Conservation (phyloP, 345 rosid genomes). For the Limnanthes douglasii region DNA sequence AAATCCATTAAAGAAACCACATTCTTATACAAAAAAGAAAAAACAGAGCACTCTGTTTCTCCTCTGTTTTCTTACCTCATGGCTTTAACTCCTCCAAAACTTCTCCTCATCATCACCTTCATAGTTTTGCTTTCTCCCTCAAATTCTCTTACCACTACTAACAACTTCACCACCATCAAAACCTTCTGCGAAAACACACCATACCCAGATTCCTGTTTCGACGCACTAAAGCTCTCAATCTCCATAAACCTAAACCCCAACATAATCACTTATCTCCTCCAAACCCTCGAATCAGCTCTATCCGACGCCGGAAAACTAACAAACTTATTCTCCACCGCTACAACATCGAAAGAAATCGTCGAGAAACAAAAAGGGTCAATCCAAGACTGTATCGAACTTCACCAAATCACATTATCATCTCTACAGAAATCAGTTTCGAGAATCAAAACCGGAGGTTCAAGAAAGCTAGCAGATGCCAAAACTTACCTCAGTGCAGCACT, state of each 20-base stretch:
- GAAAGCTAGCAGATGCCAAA: slow-evolving; percentile 36
- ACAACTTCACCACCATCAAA: slow-evolving; percentile 19
- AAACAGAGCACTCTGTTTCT: slow-evolving; percentile 7
- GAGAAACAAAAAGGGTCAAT: slow-evolving; percentile 68
- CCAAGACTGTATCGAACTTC: slow-evolving; percentile 72
- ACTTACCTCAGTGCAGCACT: slow-evolving; percentile 65
- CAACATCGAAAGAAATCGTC: slow-evolving; percentile 16
- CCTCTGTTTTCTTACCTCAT: slow-evolving; percentile 13
- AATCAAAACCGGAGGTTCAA: slow-evolving; percentile 13
- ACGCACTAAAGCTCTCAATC: slow-evolving; percentile 55
- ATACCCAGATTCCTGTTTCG: slow-evolving; percentile 49
- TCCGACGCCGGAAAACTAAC: slow-evolving; percentile 50
- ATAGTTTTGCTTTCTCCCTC: slow-evolving; percentile 12
- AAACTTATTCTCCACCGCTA: slow-evolving; percentile 21
- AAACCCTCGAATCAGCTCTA: slow-evolving; percentile 47
- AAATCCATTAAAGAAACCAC: too few species aligned
- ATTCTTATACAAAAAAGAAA: background rate
- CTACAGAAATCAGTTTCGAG: slow-evolving; percentile 32
- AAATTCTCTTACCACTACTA: slow-evolving; percentile 12
- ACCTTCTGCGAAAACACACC: slow-evolving; percentile 47
- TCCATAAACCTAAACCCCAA: slow-evolving; percentile 47
- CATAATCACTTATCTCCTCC: slow-evolving; percentile 42
- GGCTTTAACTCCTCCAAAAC: slow-evolving; percentile 19
- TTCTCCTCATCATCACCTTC: slow-evolving; percentile 11
- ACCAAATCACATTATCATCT: slow-evolving; percentile 40